A percentile compares a stretch with the other conserved stretches of the same genome.
phyloP scores from a whole-genome alignment of 148 eudicot species.

The Cornus controversa region DNA sequence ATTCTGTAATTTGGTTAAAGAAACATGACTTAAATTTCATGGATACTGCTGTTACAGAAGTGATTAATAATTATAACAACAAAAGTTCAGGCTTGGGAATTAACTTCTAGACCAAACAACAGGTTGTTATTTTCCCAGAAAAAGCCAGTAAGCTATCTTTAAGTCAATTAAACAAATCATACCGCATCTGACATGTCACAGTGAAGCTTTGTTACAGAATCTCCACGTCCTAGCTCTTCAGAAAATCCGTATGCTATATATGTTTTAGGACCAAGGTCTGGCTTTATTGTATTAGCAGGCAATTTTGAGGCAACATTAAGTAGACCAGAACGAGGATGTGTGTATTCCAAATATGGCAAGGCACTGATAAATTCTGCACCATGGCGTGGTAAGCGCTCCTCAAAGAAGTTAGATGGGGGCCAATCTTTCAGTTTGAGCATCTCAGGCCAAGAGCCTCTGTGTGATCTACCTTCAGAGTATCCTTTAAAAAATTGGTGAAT shows the following conservation, averaged over 20 bases:
- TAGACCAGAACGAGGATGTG: slow-evolving; percentile 53
- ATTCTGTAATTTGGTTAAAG: neutral
- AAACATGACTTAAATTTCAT: neutral
- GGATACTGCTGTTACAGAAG: neutral
- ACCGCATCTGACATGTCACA: slow-evolving; percentile 75
- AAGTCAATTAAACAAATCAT: slow-evolving; percentile 10
- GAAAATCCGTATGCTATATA: slow-evolving; percentile 67
- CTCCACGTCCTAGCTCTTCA: slow-evolving; percentile 74
- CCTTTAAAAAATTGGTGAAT: slow-evolving; percentile 55
- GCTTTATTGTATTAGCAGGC: slow-evolving; percentile 42
- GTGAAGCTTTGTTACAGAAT: slow-evolving; percentile 75
- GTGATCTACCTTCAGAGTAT: slow-evolving; percentile 32
- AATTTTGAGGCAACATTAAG: slow-evolving; percentile 53
- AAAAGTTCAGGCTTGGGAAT: neutral
- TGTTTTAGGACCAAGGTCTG: slow-evolving; percentile 69
- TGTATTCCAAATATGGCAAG: slow-evolving; percentile 74
- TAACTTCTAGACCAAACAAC: neutral
- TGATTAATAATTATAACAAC: neutral
- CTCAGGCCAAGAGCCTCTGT: slow-evolving; percentile 41
- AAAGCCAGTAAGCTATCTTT: neutral
- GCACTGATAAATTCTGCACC: slow-evolving; percentile 54
- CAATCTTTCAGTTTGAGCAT: slow-evolving; percentile 70
- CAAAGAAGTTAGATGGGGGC: slow-evolving; percentile 58
- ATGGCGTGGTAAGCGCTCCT: slow-evolving; percentile 65
- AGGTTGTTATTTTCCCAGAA: neutral